Percentiles rank a stretch among this genome's conserved stretches.
phyloP scores from a whole-genome alignment of 768 basidiomycete species.

The Phanerochaete carnosa region DNA sequence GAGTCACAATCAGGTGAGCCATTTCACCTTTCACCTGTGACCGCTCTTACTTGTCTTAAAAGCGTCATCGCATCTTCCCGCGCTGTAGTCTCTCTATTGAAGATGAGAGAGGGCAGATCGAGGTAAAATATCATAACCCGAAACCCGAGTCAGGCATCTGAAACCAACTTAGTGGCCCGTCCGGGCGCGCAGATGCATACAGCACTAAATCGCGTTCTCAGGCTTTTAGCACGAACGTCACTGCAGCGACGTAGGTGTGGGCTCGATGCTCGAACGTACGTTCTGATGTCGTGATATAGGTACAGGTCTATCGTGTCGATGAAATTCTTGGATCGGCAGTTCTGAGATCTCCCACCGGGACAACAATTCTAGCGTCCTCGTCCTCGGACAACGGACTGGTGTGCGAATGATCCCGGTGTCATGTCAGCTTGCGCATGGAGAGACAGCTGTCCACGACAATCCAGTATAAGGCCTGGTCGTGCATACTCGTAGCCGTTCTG shows the following conservation, averaged over 20 bases:
- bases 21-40: not conserved
- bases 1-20: not conserved
- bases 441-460: not conserved
- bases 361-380: not conserved
- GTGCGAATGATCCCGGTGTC: not conserved
- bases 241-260: not conserved
- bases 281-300: no score
- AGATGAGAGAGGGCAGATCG: not conserved
- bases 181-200: not conserved
- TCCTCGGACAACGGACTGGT: not conserved
- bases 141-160: no score
- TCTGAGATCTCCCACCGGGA: not conserved
- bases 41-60: not conserved
- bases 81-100: not conserved
- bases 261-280: no score
- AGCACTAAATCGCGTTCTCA: not conserved
- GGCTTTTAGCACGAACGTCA: not conserved
- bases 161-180: not conserved
- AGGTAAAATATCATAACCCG: no score
- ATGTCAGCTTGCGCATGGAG: no score
- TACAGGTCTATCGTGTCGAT: not conserved
- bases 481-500: no score
- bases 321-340: not conserved
- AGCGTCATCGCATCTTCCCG: slow-evolving; percentile 7
- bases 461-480: not conserved